Percentiles rank a stretch among this genome's conserved stretches.
These are phyloP conservation scores for Litchi chinensis DNA, from an alignment of 345 rosid genomes.

Conservation along the genomic window DNA sequence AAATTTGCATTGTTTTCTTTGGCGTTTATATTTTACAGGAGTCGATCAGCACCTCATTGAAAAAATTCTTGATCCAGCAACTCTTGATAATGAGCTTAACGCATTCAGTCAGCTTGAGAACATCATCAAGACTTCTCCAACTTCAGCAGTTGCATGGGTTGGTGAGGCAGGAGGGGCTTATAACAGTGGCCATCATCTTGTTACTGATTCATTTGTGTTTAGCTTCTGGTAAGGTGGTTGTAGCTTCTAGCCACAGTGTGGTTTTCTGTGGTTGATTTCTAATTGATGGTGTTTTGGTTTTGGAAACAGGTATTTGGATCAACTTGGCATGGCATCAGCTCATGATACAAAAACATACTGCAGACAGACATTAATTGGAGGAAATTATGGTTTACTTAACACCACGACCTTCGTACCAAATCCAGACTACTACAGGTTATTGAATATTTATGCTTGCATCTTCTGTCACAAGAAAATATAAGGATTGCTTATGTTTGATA, in stretches of 20 bases:
- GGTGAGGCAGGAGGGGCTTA: slow-evolving; percentile 98
- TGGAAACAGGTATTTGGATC: slow-evolving; percentile 82
- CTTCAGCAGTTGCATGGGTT: slow-evolving; percentile 78
- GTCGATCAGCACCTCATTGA: slow-evolving; percentile 61
- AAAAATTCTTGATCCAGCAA: slow-evolving; percentile 73
- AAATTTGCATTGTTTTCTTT: background rate
- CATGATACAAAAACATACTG: slow-evolving; percentile 85
- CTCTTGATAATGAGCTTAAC: slow-evolving; percentile 57
- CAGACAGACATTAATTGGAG: slow-evolving; percentile 88
- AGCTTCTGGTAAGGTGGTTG: slow-evolving; percentile 76
- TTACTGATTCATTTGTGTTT: slow-evolving; percentile 81
- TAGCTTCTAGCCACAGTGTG: background rate
- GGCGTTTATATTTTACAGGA: slow-evolving; percentile 36
- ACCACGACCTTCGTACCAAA: slow-evolving; percentile 80
- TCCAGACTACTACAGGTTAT: slow-evolving; percentile 90
- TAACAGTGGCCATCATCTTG: slow-evolving; percentile 83
- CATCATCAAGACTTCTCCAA: slow-evolving; percentile 52
- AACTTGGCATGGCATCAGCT: slow-evolving; percentile 76
- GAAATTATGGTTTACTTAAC: slow-evolving; percentile 83
- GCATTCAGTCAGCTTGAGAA: slow-evolving; percentile 57
- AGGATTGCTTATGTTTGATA: background rate
- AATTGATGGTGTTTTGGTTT: slow-evolving; percentile 4
- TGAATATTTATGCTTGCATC: background rate
- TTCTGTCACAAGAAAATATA: background rate
- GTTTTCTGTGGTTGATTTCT: slow-evolving; percentile 5